These are phyloP conservation scores for Aquilaria agallochum DNA, from an alignment of 441 rosid species.

Conservation along the genomic window DNA sequence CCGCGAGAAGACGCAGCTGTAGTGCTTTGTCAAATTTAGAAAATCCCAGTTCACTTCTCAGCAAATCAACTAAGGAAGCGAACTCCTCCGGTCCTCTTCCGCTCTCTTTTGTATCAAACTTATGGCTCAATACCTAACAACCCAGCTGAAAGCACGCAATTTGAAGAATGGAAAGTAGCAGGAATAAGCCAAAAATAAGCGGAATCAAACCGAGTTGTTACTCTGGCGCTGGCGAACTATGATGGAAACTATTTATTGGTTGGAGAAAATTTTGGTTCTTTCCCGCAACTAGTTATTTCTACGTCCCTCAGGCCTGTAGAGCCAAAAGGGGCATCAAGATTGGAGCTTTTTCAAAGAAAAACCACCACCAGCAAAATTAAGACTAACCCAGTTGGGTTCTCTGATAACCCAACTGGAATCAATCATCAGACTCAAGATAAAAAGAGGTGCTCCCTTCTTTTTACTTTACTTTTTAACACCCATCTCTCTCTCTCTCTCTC, in stretches of 20 bases:
- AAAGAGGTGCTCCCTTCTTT: slow-evolving; percentile 18
- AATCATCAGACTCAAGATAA: slow-evolving; percentile 37
- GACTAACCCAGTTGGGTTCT: slow-evolving; percentile 44
- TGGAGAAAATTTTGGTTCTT: slow-evolving; percentile 33
- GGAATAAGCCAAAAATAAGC: slow-evolving; percentile 46
- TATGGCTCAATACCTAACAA: slow-evolving; percentile 15
- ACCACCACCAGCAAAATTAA: slow-evolving; percentile 21
- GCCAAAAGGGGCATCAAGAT: slow-evolving; percentile 33
- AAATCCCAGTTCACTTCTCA: slow-evolving; percentile 25
- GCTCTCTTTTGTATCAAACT: slow-evolving; percentile 13
- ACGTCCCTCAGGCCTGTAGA: slow-evolving; percentile 28
- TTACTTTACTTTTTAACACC: neutral
- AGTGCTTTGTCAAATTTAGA: neutral
- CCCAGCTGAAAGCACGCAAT: slow-evolving; percentile 20
- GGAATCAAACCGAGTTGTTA: slow-evolving; percentile 39
- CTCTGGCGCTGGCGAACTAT: slow-evolving; percentile 38
- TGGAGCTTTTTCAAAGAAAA: slow-evolving; percentile 35
- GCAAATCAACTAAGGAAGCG: slow-evolving; percentile 23
- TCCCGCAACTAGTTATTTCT: slow-evolving; percentile 21
- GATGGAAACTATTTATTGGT: slow-evolving; percentile 51
- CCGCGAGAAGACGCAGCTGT: too few species aligned
- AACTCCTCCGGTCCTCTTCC: slow-evolving; percentile 26
- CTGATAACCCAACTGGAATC: slow-evolving; percentile 49
- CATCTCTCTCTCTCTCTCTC: slow-evolving; percentile 18
- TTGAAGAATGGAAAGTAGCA: slow-evolving; percentile 25